Evolutionary conservation across 2,329 filamentous ascomycete species (phyloP).

Genomic region (Didymella sp.): DNA sequence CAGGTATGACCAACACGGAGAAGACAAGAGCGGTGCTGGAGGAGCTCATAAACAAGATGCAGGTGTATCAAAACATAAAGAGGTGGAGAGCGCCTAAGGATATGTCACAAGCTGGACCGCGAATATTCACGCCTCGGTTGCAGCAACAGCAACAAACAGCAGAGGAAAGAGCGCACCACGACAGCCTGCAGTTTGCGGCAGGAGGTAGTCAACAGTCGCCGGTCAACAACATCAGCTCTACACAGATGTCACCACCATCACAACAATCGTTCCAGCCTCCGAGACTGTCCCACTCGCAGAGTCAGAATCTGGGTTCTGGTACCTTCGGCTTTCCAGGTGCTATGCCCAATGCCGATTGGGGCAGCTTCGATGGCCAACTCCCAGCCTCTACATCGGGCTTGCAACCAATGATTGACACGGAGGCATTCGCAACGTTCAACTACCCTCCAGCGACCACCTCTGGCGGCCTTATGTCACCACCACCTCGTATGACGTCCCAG

Average conservation of each 20-base stretch:
- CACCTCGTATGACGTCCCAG: not conserved
- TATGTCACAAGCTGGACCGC: constrained; percentile 46
- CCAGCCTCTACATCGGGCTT: constrained; percentile 4
- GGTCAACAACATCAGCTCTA: not conserved
- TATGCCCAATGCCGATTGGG: constrained; percentile 39
- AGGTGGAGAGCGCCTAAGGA: constrained; percentile 62
- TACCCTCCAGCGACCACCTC: not conserved
- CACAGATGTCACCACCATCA: constrained; percentile 13
- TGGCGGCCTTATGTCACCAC: not conserved
- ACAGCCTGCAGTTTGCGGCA: constrained; percentile 6
- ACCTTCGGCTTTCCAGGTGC: constrained; percentile 29
- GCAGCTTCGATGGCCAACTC: constrained; percentile 27
- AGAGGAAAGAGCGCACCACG: constrained; percentile 14
- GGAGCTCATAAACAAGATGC: constrained; percentile 68
- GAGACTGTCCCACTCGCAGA: constrained; percentile 5
- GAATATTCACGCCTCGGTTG: constrained; percentile 42
- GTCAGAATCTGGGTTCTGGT: constrained; percentile 1
- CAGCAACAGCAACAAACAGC: constrained; percentile 12
- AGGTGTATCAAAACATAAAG: constrained; percentile 65
- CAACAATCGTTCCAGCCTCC: not conserved
- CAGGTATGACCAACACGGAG: constrained; percentile 58
- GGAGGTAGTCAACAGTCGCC: constrained; percentile 2
- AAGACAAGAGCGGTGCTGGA: constrained; percentile 68
- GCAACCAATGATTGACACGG: constrained; percentile 5
- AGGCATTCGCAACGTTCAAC: constrained; percentile 11